These are phyloP conservation scores for Aspergillus vadensis DNA, from an alignment of 2,329 filamentous ascomycete genomes.

Conservation along the genomic window DNA sequence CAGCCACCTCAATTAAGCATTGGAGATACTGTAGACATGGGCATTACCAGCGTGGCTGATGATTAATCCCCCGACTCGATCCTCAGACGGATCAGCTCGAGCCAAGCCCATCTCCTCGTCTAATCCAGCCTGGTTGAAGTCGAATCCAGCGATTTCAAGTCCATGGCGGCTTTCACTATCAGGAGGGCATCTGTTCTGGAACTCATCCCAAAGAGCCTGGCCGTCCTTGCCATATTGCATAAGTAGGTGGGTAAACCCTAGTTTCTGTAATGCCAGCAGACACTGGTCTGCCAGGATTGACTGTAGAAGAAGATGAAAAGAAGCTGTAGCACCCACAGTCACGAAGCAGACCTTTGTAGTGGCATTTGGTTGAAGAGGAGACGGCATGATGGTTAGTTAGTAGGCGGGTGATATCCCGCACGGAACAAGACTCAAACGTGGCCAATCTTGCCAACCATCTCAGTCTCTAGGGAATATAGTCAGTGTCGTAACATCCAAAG, in stretches of 20 bases:
- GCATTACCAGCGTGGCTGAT: constrained; percentile 82
- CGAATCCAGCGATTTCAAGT: constrained; percentile 63
- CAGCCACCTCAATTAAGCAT: not conserved
- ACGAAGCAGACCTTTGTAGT: constrained; percentile 68
- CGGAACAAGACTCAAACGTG: too few species aligned
- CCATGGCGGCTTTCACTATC: constrained; percentile 34
- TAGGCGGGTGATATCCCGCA: too few species aligned
- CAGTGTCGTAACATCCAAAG: too few species aligned
- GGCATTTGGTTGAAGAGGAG: constrained; percentile 4
- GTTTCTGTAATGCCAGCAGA: constrained; percentile 59
- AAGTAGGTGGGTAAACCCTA: constrained; percentile 69
- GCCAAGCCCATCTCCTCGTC: constrained; percentile 59
- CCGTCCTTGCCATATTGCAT: constrained; percentile 80
- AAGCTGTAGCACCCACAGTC: constrained; percentile 88
- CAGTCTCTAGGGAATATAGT: too few species aligned
- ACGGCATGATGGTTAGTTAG: constrained; percentile 15
- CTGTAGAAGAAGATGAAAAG: constrained; percentile 71
- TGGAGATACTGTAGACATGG: not conserved
- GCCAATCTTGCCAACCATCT: too few species aligned
- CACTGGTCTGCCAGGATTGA: constrained; percentile 66
- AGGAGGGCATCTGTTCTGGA: constrained; percentile 27
- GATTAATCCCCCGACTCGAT: constrained; percentile 65
- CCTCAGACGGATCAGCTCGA: constrained; percentile 46
- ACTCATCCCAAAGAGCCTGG: constrained; percentile 54
- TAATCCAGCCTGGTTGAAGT: constrained; percentile 65